phyloP scores from a whole-genome alignment of 73 alveolate genomes.

The Paramecium biaurelia region DNA sequence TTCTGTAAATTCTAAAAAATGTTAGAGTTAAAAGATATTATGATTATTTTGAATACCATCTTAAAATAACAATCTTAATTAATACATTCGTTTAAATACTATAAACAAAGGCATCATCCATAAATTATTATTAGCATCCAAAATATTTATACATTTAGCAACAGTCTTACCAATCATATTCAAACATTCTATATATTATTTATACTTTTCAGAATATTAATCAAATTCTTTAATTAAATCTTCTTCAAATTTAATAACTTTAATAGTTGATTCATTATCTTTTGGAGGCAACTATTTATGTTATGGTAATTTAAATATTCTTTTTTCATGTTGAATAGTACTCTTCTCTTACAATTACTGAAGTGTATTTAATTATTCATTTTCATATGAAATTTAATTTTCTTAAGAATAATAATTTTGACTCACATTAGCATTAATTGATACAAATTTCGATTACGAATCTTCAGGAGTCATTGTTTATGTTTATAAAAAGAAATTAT shows the following conservation, averaged over 20 bases:
- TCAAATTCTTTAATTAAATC: background rate
- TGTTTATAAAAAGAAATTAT: background rate
- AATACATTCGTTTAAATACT: background rate
- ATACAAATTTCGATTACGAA: background rate
- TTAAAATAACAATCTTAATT: background rate
- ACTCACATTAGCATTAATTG: background rate
- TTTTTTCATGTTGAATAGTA: background rate
- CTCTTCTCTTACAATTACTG: background rate
- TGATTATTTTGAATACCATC: background rate
- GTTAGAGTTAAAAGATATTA: background rate
- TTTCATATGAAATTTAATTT: background rate
- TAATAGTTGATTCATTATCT: background rate
- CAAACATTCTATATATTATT: background rate
- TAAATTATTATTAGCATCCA: background rate
- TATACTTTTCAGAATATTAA: background rate
- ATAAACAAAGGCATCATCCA: conserved; percentile 47
- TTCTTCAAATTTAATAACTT: background rate
- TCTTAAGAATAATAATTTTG: background rate
- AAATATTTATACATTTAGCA: background rate
- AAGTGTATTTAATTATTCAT: background rate
- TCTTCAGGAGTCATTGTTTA: background rate
- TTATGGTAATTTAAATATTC: background rate
- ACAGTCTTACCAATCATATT: conserved; percentile 25
- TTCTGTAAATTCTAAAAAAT: background rate
- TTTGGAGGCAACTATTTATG: background rate